Evolutionary conservation across 2,329 filamentous ascomycete genomes (phyloP).

Genomic region (Fragosphaeria purpurea): DNA sequence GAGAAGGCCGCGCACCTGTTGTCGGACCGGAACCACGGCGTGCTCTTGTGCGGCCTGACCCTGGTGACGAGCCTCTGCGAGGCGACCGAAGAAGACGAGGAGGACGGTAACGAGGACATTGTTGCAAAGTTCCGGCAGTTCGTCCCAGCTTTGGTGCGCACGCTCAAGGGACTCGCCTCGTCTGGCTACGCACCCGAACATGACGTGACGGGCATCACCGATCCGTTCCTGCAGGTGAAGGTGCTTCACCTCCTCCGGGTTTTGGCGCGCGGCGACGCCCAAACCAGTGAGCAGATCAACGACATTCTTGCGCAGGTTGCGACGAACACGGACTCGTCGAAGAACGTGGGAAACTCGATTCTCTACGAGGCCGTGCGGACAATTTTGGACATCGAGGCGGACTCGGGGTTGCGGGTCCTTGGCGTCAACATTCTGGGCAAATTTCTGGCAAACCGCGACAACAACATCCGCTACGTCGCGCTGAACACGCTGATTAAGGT

Average conservation of each 20-base stretch:
- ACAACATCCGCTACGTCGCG: constrained; percentile 97
- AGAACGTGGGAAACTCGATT: constrained; percentile 98
- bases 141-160: constrained; percentile 77
- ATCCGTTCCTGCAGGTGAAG: constrained; percentile 96
- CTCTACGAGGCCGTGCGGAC: constrained; percentile 95
- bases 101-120: constrained; percentile 80
- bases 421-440: constrained; percentile 96
- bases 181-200: constrained; percentile 97
- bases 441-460: constrained; percentile 95
- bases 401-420: constrained; percentile 84
- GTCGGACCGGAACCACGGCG: constrained; percentile 90
- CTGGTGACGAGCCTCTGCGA: constrained; percentile 88
- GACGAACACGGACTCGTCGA: constrained; percentile 94
- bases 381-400: constrained; percentile 95
- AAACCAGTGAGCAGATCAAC: constrained; percentile 94
- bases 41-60: constrained; percentile 84
- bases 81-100: constrained; percentile 88
- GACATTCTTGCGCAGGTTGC: constrained; percentile 96
- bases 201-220: constrained; percentile 94
- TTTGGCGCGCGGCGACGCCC: constrained; percentile 72
- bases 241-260: constrained; percentile 79
- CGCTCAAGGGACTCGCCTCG: constrained; percentile 82
- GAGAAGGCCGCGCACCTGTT: constrained; percentile 86
- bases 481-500: constrained; percentile 97
- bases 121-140: constrained; percentile 85